These are phyloP conservation scores for Diaporthe sp. DNA, from an alignment of 2,329 filamentous ascomycete species.

Conservation along the genomic window DNA sequence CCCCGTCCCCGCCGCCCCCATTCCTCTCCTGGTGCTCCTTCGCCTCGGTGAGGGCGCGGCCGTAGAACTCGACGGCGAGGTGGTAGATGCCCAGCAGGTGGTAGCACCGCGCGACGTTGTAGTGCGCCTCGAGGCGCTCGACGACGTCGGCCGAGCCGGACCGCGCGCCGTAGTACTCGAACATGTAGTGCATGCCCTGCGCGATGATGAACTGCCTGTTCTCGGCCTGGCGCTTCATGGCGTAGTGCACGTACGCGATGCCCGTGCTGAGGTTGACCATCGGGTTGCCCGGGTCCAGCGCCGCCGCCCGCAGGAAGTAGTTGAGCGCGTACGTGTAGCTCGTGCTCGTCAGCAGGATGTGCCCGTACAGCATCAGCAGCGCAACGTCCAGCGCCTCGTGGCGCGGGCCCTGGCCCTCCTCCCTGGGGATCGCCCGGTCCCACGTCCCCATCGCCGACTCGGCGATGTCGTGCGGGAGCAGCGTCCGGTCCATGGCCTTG, in stretches of 20 bases:
- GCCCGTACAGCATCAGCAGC: constrained; percentile 88
- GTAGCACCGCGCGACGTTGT: constrained; percentile 83
- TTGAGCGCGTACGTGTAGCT: constrained; percentile 84
- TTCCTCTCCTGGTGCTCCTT: constrained; percentile 38
- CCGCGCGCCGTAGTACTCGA: constrained; percentile 77
- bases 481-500: constrained; percentile 84
- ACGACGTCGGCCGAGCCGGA: constrained; percentile 50
- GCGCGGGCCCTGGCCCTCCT: constrained; percentile 49
- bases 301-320: constrained; percentile 85
- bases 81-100: constrained; percentile 81
- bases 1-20: constrained; percentile 31
- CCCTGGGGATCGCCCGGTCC: constrained; percentile 41
- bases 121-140: constrained; percentile 81
- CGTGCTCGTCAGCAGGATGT: constrained; percentile 87
- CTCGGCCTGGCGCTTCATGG: constrained; percentile 88
- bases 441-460: constrained; percentile 51
- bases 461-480: constrained; percentile 66
- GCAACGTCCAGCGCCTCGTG: constrained; percentile 75
- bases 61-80: constrained; percentile 81
- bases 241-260: constrained; percentile 88
- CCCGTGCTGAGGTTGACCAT: constrained; percentile 86
- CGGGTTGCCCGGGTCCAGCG: constrained; percentile 81
- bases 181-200: constrained; percentile 87
- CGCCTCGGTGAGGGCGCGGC: constrained; percentile 58
- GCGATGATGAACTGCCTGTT: constrained; percentile 90